Evolutionary conservation across 805 yeast species (phyloP).

Genomic region (Wickerhamomyces chambardii): DNA sequence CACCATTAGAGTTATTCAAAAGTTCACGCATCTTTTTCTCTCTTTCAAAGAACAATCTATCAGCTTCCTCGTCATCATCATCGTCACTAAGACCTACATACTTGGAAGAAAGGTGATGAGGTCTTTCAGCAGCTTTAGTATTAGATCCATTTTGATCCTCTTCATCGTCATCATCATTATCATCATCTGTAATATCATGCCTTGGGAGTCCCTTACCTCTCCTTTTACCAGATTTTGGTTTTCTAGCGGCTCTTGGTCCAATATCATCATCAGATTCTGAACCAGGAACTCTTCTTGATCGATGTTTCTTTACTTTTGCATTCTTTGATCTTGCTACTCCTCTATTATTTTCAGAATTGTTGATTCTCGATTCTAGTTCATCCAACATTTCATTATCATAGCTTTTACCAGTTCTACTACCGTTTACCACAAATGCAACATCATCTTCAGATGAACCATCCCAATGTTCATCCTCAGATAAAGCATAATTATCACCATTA

Average conservation of each 20-base stretch:
- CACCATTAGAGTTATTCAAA: conserved; percentile 9
- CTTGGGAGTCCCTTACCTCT: conserved; percentile 11
- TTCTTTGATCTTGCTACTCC: conserved; percentile 14
- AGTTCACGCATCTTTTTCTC: conserved; percentile 40
- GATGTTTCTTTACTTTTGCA: conserved; percentile 6
- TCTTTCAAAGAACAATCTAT: conserved; percentile 41
- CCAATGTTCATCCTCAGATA: conserved; percentile 22
- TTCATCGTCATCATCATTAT: conserved; percentile 3
- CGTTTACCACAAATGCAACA: conserved; percentile 25
- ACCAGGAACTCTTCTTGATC: conserved; percentile 3
- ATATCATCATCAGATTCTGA: conserved; percentile 2
- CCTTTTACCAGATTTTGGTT: conserved; percentile 3
- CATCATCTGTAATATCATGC: conserved; percentile 25
- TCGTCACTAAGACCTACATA: conserved; percentile 56
- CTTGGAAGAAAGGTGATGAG: conserved; percentile 35
- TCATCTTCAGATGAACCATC: conserved; percentile 30
- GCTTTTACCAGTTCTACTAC: conserved; percentile 5
- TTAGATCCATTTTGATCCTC: neutral
- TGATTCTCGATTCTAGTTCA: conserved; percentile 9
- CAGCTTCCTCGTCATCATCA: conserved; percentile 49
- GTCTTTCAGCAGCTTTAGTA: neutral
- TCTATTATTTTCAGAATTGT: conserved; percentile 1
- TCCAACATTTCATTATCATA: conserved; percentile 13
- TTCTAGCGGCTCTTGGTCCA: neutral
- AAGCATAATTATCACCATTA: conserved; percentile 21